A percentile compares a stretch with the other conserved stretches of the same genome.
Evolutionary conservation across 495 filamentous ascomycete species (phyloP).

Genomic region (Xylaria nigripes): DNA sequence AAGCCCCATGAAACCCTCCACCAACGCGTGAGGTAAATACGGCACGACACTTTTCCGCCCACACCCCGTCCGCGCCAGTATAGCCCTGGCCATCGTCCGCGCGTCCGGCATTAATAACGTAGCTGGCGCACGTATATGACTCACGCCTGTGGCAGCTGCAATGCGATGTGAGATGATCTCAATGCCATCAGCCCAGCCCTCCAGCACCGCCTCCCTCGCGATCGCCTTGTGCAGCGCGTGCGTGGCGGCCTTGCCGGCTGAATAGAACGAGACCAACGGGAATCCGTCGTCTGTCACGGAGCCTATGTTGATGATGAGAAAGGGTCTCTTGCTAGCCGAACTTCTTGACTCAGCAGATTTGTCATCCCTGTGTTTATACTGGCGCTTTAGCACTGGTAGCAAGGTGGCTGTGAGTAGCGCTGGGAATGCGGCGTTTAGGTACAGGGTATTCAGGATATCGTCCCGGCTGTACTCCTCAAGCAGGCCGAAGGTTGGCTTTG

Average conservation of each 20-base stretch:
- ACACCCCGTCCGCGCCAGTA: constrained; percentile 25
- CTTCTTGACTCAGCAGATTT: neutral
- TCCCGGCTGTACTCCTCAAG: neutral
- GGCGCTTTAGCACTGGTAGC: neutral
- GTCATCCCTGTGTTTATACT: neutral
- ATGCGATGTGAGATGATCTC: constrained; percentile 20
- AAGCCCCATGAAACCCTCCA: neutral
- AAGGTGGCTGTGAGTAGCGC: constrained; percentile 8
- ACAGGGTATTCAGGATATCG: neutral
- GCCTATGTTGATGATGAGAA: constrained; percentile 22
- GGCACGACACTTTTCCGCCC: constrained; percentile 16
- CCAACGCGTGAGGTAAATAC: constrained; percentile 24
- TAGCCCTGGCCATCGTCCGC: constrained; percentile 16
- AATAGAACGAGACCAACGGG: constrained; percentile 21
- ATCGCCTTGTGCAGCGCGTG: constrained; percentile 9
- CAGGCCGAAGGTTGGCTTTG: constrained; percentile 6
- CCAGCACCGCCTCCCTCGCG: neutral
- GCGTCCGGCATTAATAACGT: constrained; percentile 17
- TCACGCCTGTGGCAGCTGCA: constrained; percentile 15
- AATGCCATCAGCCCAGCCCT: constrained; percentile 12
- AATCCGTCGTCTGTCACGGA: constrained; percentile 21
- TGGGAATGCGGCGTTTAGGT: constrained; percentile 8
- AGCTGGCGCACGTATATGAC: constrained; percentile 4
- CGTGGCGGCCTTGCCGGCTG: constrained; percentile 16
- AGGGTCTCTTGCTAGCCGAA: constrained; percentile 11